Percentiles rank a stretch among this genome's conserved stretches.
Evolutionary conservation across 1,284 basidiomycete genomes (phyloP).

Genomic region (Irpex rosettiformis): DNA sequence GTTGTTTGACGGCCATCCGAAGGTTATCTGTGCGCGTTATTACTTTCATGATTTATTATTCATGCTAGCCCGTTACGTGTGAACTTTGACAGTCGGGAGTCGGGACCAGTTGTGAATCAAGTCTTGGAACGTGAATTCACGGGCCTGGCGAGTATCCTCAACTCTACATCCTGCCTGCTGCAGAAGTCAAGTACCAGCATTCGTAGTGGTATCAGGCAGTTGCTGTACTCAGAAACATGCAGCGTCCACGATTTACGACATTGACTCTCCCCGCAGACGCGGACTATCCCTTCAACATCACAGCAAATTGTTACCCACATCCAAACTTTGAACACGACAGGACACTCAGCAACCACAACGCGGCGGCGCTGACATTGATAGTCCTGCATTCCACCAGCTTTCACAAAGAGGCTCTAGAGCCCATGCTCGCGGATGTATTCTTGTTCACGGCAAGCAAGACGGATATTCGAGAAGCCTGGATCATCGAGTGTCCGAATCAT

Average conservation of each 20-base stretch:
- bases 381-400: constrained; percentile 14
- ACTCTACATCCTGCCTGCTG: too few species aligned
- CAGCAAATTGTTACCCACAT: constrained; percentile 3
- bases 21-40: not conserved
- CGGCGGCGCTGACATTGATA: constrained; percentile 7
- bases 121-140: too few species aligned
- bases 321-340: not conserved
- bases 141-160: too few species aligned
- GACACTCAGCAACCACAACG: not conserved
- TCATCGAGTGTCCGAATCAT: constrained; percentile 28
- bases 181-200: too few species aligned
- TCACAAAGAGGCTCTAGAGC: constrained; percentile 30
- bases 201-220: too few species aligned
- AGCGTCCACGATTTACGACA: not conserved
- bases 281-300: constrained; percentile 1
- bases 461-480: constrained; percentile 29
- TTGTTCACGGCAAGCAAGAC: constrained; percentile 5
- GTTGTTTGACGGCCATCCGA: not conserved
- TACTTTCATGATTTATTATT: not conserved
- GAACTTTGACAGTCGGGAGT: not conserved
- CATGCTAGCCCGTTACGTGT: not conserved
- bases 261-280: not conserved
- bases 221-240: too few species aligned
- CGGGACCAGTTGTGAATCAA: too few species aligned
- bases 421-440: constrained; percentile 20